Conservation (phyloP, 129 eudicot species). For the Scalesia atractyloides region DNA sequence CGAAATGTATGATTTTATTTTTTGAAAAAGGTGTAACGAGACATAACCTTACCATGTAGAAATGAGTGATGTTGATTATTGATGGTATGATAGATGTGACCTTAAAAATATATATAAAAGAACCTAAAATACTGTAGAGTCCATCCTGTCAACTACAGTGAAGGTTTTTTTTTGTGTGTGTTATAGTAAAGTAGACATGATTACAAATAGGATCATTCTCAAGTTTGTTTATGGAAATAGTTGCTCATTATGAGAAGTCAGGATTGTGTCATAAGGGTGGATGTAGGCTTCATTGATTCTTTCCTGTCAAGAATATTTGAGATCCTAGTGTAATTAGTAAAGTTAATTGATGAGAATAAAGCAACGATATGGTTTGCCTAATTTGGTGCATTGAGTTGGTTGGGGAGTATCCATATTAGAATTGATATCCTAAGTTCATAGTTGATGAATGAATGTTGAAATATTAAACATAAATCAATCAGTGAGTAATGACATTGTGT, state of each 20-base stretch:
- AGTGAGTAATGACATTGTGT: background rate
- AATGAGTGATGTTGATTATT: background rate
- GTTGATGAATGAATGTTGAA: too few species aligned
- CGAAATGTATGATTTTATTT: background rate
- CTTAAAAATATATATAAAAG: too few species aligned
- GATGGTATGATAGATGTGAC: too few species aligned
- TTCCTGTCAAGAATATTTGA: background rate
- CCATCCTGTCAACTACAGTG: too few species aligned
- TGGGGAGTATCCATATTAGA: background rate
- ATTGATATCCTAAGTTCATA: background rate
- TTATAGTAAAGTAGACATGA: conserved; percentile 12
- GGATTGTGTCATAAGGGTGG: conserved; percentile 24
- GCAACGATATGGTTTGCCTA: background rate
- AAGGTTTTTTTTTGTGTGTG: background rate
- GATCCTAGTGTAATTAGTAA: background rate
- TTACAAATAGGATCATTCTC: background rate
- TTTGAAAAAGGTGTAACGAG: background rate
- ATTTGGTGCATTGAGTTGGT: background rate
- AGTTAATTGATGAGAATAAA: background rate
- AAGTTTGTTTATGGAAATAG: conserved; percentile 23
- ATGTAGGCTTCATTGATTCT: conserved; percentile 1
- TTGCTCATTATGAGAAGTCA: conserved; percentile 17
- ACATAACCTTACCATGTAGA: background rate
- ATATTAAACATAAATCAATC: background rate
- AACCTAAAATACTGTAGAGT: too few species aligned